Conservation (phyloP, 495 filamentous ascomycete species). For the Penicillium verhagenii region DNA sequence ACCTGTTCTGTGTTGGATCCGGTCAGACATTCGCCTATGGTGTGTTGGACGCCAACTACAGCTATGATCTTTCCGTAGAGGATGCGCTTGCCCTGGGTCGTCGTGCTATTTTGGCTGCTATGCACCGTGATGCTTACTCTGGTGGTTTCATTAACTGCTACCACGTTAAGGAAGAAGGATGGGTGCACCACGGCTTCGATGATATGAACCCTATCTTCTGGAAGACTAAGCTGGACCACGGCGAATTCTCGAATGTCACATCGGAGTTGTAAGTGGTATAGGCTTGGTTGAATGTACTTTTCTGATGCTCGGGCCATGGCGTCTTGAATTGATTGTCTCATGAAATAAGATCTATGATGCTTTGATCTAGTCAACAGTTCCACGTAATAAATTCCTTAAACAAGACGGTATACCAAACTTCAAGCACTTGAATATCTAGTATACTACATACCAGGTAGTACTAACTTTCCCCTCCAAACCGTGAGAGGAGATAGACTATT, state of each 20-base stretch:
- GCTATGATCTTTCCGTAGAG: slow-evolving; percentile 79
- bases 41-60: slow-evolving; percentile 93
- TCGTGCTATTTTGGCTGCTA: slow-evolving; percentile 92
- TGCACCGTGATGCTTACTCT: slow-evolving; percentile 95
- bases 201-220: slow-evolving; percentile 97
- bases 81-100: slow-evolving; percentile 88
- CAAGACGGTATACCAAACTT: too few relatives aligned
- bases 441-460: too few relatives aligned
- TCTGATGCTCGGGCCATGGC: slow-evolving; percentile 17
- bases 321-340: background rate
- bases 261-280: slow-evolving; percentile 56
- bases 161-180: slow-evolving; percentile 96
- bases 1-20: slow-evolving; percentile 96
- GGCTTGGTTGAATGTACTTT: slow-evolving; percentile 22
- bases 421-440: too few relatives aligned
- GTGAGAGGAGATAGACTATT: too few relatives aligned
- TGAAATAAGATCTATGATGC: too few relatives aligned
- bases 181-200: slow-evolving; percentile 96
- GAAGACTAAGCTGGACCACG: slow-evolving; percentile 97
- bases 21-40: slow-evolving; percentile 99
- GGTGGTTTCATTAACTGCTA: slow-evolving; percentile 98
- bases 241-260: slow-evolving; percentile 97
- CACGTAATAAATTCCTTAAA: too few relatives aligned
- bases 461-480: too few relatives aligned
- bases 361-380: too few relatives aligned